Conservation (phyloP, 176 grass and related monocot species). For the Themeda triandra region DNA sequence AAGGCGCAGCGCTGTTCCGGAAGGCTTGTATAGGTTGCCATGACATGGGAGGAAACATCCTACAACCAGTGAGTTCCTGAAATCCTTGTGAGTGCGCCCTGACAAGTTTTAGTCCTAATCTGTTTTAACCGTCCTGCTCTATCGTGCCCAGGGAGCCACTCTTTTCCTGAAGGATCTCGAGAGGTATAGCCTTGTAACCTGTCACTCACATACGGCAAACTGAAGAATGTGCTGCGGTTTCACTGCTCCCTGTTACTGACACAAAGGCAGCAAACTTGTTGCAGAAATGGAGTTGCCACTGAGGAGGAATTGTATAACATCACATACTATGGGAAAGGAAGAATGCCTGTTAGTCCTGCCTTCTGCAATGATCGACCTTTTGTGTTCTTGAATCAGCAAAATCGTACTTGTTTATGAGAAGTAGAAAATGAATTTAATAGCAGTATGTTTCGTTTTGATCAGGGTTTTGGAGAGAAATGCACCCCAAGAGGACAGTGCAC, state of each 20-base stretch:
- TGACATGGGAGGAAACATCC: conserved; percentile 89
- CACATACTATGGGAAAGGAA: conserved; percentile 83
- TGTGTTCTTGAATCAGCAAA: background rate
- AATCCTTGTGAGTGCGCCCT: background rate
- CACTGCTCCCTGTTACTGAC: background rate
- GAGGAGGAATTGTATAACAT: conserved; percentile 86
- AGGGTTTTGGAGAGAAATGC: conserved; percentile 92
- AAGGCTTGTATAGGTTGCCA: conserved; percentile 94
- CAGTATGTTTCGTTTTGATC: background rate
- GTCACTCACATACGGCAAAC: background rate
- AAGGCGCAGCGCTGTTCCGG: conserved; percentile 63
- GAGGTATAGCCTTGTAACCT: conserved; percentile 40
- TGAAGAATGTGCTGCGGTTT: background rate
- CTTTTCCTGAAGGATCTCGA: conserved; percentile 84
- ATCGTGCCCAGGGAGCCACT: conserved; percentile 65
- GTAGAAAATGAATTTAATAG: background rate
- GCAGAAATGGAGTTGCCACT: conserved; percentile 75
- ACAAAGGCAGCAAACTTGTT: background rate
- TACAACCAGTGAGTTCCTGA: conserved; percentile 68
- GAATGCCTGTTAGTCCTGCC: conserved; percentile 67
- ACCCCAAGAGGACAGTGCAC: conserved; percentile 79
- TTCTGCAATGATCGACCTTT: background rate
- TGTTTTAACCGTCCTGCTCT: conserved; percentile 11
- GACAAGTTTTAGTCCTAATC: background rate
- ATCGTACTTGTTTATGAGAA: background rate